Evolutionary conservation across 2,329 filamentous ascomycete species (phyloP).

Genomic region (Endoconidiophora polonica): DNA sequence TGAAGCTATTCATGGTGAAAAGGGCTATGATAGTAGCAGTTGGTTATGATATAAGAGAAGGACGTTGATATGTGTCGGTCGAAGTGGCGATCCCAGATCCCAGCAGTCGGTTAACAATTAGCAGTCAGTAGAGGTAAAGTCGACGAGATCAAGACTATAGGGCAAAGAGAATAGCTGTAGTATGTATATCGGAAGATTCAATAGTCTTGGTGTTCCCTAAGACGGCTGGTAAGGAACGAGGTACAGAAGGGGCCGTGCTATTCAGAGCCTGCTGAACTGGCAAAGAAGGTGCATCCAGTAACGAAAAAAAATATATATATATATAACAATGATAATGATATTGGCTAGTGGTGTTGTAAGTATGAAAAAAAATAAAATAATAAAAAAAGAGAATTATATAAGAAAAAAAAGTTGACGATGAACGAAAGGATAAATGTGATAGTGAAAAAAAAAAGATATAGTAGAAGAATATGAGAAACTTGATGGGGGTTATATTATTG

Average conservation of each 20-base stretch:
- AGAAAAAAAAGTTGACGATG: constrained; percentile 10
- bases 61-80: neutral
- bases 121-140: neutral
- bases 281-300: constrained; percentile 15
- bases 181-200: neutral
- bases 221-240: neutral
- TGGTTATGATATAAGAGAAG: neutral
- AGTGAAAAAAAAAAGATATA: neutral
- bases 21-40: neutral
- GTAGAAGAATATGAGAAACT: neutral
- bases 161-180: neutral
- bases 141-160: neutral
- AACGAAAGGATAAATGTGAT: constrained; percentile 17
- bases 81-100: constrained; percentile 6
- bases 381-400: neutral
- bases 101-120: neutral
- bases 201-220: constrained; percentile 5
- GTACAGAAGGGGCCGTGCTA: constrained; percentile 13
- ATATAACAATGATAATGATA: too few species aligned
- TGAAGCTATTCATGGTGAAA: constrained; percentile 8
- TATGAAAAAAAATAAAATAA: neutral
- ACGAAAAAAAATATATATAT: constrained; percentile 16
- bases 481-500: too few species aligned
- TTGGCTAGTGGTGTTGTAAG: too few species aligned
- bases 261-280: constrained; percentile 41